phyloP scores from a whole-genome alignment of 495 filamentous ascomycete species.

The Aspergillus diversus region DNA sequence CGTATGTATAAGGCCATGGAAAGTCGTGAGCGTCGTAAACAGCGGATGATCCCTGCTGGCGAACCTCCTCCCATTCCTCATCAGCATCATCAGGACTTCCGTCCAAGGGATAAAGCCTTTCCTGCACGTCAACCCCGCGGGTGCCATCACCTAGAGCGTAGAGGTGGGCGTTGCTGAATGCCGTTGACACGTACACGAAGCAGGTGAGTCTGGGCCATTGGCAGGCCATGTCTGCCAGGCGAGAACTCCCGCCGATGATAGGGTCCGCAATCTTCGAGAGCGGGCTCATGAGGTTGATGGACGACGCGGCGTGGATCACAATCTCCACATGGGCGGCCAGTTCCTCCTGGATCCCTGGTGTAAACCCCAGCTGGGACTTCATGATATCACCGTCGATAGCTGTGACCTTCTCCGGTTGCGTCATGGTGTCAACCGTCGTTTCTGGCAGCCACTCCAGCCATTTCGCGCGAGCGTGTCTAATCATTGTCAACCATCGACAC shows the following conservation, averaged over 20 bases:
- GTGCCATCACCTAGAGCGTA: neutral
- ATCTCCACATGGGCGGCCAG: slow-evolving; percentile 16
- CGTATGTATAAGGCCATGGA: neutral
- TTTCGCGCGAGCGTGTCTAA: too few relatives aligned
- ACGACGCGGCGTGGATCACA: slow-evolving; percentile 30
- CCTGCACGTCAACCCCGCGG: neutral
- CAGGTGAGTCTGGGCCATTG: slow-evolving; percentile 13
- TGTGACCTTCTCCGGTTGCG: slow-evolving; percentile 1
- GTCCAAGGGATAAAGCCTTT: neutral
- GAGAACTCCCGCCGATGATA: neutral
- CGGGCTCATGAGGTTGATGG: slow-evolving; percentile 25
- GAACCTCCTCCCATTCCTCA: neutral
- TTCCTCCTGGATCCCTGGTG: neutral
- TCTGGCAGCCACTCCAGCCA: slow-evolving; percentile 19
- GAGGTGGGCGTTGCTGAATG: slow-evolving; percentile 25
- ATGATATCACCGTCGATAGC: slow-evolving; percentile 18
- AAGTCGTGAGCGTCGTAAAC: neutral
- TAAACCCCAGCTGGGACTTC: slow-evolving; percentile 4
- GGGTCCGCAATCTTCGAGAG: slow-evolving; percentile 3
- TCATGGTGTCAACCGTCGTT: too few relatives aligned
- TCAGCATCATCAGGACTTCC: neutral
- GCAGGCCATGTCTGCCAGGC: slow-evolving; percentile 8
- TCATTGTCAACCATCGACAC: too few relatives aligned
- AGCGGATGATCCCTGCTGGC: neutral
- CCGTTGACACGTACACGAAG: slow-evolving; percentile 29